phyloP scores from a whole-genome alignment of 139 green algal species.

The Chlamydomonas schloesseri region DNA sequence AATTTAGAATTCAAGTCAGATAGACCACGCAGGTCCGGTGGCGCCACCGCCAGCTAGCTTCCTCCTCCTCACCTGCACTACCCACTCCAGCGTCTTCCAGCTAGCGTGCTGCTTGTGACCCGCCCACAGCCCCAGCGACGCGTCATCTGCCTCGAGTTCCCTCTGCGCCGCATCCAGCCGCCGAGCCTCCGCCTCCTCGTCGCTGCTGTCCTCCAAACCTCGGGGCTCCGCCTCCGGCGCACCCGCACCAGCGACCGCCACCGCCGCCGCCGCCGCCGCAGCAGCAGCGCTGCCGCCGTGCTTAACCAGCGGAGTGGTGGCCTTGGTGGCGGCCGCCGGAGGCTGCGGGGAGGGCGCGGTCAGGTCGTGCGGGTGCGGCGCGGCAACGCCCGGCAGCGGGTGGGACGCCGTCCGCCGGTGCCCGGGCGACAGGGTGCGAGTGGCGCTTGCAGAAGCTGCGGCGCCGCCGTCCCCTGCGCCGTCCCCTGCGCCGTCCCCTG shows the following conservation, averaged over 20 bases:
- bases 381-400: neutral
- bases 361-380: neutral
- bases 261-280: no score
- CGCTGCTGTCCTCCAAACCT: neutral
- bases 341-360: neutral
- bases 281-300: no score
- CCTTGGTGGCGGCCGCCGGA: neutral
- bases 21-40: no score
- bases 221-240: neutral
- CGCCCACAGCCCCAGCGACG: constrained; percentile 27
- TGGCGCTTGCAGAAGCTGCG: neutral
- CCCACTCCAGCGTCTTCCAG: constrained; percentile 56
- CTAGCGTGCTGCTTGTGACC: neutral
- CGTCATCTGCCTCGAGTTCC: neutral
- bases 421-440: neutral
- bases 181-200: neutral
- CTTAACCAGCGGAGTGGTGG: neutral
- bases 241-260: no score
- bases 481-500: no score
- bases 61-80: constrained; percentile 47
- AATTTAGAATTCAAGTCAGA: no score
- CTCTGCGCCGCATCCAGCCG: neutral
- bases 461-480: neutral
- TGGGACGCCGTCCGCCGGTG: constrained; percentile 18
- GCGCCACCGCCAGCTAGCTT: no score